These are phyloP conservation scores for Sporothrix mexicana DNA, from an alignment of 2,329 filamentous ascomycete species.

Conservation along the genomic window DNA sequence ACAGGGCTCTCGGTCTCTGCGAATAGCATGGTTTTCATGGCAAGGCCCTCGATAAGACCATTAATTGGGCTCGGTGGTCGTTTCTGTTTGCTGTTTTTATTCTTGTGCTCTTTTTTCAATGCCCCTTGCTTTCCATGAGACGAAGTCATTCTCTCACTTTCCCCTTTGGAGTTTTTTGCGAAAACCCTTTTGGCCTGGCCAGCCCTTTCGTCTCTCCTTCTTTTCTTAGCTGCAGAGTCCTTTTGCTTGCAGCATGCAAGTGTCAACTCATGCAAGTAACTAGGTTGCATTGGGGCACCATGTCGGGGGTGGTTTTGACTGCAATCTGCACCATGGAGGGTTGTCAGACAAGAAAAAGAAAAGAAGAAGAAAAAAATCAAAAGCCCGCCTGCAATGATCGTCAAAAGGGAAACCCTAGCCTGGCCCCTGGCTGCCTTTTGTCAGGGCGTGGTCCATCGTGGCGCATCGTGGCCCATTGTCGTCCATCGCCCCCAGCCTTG, in stretches of 20 bases:
- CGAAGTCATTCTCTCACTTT: not conserved
- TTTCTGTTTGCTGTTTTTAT: not conserved
- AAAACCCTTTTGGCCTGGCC: not conserved
- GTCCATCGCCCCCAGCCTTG: slow-evolving; percentile 1
- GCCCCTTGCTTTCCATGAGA: not conserved
- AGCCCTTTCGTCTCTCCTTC: not conserved
- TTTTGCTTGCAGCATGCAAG: slow-evolving; percentile 18
- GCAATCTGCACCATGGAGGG: too few relatives aligned
- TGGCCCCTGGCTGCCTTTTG: not conserved
- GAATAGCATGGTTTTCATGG: not conserved
- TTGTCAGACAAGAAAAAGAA: not conserved
- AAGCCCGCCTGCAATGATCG: slow-evolving; percentile 6
- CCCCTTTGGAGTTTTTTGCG: not conserved
- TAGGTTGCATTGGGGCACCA: slow-evolving; percentile 23
- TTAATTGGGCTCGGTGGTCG: not conserved
- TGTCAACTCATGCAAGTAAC: slow-evolving; percentile 27
- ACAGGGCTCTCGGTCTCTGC: slow-evolving; percentile 5
- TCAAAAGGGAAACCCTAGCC: not conserved
- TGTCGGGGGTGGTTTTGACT: not conserved
- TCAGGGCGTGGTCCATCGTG: too few relatives aligned
- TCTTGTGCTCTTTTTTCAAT: not conserved
- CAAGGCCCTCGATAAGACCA: not conserved
- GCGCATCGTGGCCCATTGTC: too few relatives aligned
- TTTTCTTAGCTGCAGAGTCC: not conserved
- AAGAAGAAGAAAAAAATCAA: not conserved